These are phyloP conservation scores for Russula earlei DNA, from an alignment of 768 basidiomycete genomes.

Conservation along the genomic window DNA sequence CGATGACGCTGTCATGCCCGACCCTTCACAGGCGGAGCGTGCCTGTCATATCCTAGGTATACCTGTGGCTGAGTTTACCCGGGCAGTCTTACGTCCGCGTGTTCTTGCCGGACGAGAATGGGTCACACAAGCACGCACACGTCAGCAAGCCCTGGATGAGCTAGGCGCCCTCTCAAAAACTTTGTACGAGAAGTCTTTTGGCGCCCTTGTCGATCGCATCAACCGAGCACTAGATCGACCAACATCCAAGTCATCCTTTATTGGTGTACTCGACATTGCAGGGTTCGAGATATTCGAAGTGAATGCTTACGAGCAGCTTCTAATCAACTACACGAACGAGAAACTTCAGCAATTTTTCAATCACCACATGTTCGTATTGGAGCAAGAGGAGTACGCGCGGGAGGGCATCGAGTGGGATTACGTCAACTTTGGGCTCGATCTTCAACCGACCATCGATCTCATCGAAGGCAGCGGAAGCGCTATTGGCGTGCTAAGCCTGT, in stretches of 20 bases:
- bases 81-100: conserved; percentile 79
- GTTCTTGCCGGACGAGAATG: conserved; percentile 94
- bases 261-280: conserved; percentile 97
- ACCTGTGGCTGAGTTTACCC: conserved; percentile 77
- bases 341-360: conserved; percentile 97
- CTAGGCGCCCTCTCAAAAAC: conserved; percentile 87
- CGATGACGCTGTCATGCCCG: conserved; percentile 70
- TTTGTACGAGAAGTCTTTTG: conserved; percentile 95
- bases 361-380: conserved; percentile 98
- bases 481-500: conserved; percentile 84
- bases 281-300: conserved; percentile 96
- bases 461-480: conserved; percentile 68
- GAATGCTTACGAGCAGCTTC: conserved; percentile 93
- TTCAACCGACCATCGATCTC: conserved; percentile 97
- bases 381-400: conserved; percentile 96
- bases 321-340: conserved; percentile 99
- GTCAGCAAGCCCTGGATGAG: conserved; percentile 89
- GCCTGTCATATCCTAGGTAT: conserved; percentile 90
- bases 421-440: conserved; percentile 93
- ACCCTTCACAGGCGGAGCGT: conserved; percentile 77
- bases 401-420: conserved; percentile 98
- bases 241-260: conserved; percentile 85
- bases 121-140: conserved; percentile 88
- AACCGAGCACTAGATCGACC: conserved; percentile 92
- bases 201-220: conserved; percentile 86